These are phyloP conservation scores for Fusarium verticillioides DNA, from an alignment of 2,329 filamentous ascomycete genomes.

Conservation along the genomic window DNA sequence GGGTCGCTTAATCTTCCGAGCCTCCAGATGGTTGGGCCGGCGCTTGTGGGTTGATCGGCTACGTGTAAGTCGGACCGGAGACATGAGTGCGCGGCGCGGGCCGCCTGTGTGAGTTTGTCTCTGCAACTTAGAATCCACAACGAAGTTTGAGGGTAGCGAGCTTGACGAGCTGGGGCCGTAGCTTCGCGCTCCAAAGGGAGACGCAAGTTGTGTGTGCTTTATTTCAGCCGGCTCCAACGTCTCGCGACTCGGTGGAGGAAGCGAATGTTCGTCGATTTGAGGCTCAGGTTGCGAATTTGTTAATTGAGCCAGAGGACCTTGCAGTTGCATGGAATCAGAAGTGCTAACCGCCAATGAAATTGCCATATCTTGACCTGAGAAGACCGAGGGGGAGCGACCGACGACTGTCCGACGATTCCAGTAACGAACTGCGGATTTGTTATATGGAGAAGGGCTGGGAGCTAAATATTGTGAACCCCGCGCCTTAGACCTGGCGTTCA, in stretches of 20 bases:
- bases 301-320: slow-evolving; percentile 70
- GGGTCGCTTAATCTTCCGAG: slow-evolving; percentile 62
- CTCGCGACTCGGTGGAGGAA: slow-evolving; percentile 31
- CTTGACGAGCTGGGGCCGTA: slow-evolving; percentile 71
- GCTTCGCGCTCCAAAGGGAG: slow-evolving; percentile 67
- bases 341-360: slow-evolving; percentile 72
- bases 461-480: slow-evolving; percentile 60
- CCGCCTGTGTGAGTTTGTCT: slow-evolving; percentile 62
- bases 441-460: slow-evolving; percentile 66
- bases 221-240: slow-evolving; percentile 41
- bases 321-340: slow-evolving; percentile 71
- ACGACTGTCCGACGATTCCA: slow-evolving; percentile 62
- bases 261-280: slow-evolving; percentile 36
- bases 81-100: slow-evolving; percentile 62
- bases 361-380: slow-evolving; percentile 70
- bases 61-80: slow-evolving; percentile 62
- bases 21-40: slow-evolving; percentile 61
- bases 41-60: slow-evolving; percentile 68
- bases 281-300: slow-evolving; percentile 55
- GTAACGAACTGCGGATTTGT: slow-evolving; percentile 60
- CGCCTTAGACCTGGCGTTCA: slow-evolving; percentile 59
- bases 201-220: slow-evolving; percentile 57
- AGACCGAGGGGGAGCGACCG: slow-evolving; percentile 59
- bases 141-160: slow-evolving; percentile 55
- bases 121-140: slow-evolving; percentile 47